Evolutionary conservation across 371 early-diverging fungal species (phyloP).

Genomic region (Apophysomyces trapeziformis): DNA sequence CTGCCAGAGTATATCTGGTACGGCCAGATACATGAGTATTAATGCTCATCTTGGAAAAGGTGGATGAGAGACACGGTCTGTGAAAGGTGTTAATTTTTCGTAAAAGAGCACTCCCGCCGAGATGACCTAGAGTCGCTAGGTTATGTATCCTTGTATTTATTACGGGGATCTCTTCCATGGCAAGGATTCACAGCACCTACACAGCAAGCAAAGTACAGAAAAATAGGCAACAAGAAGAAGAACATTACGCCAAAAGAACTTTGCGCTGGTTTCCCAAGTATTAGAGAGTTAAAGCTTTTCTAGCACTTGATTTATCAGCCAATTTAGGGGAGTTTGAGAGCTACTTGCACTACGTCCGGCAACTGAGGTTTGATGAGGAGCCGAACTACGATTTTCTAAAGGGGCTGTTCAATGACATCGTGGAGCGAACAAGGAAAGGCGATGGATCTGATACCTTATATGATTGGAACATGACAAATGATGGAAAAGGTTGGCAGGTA

Average conservation of each 20-base stretch:
- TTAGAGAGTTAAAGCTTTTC: neutral
- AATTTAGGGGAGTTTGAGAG: constrained; percentile 81
- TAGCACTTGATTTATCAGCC: neutral
- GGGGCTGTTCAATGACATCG: constrained; percentile 80
- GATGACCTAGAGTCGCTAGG: constrained; percentile 96
- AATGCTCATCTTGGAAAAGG: constrained; percentile 88
- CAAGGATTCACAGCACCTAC: constrained; percentile 90
- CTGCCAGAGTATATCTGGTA: constrained; percentile 88
- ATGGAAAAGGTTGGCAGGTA: constrained; percentile 65
- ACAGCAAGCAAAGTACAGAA: constrained; percentile 92
- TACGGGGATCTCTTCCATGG: constrained; percentile 92
- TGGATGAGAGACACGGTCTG: constrained; percentile 11
- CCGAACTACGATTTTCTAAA: constrained; percentile 91
- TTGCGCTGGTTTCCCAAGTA: constrained; percentile 74
- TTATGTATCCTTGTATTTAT: constrained; percentile 93
- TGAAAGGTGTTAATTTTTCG: neutral
- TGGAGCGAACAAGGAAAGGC: constrained; percentile 57
- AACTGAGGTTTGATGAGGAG: constrained; percentile 90
- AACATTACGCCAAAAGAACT: constrained; percentile 72
- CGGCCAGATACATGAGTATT: constrained; percentile 93
- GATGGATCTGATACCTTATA: constrained; percentile 75
- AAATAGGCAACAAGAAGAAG: constrained; percentile 91
- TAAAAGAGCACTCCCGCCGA: constrained; percentile 84
- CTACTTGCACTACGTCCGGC: constrained; percentile 88
- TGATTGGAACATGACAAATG: constrained; percentile 85